Evolutionary conservation across 352 stramenopile species (phyloP).

Genomic region (Elongisporangium undulatum): DNA sequence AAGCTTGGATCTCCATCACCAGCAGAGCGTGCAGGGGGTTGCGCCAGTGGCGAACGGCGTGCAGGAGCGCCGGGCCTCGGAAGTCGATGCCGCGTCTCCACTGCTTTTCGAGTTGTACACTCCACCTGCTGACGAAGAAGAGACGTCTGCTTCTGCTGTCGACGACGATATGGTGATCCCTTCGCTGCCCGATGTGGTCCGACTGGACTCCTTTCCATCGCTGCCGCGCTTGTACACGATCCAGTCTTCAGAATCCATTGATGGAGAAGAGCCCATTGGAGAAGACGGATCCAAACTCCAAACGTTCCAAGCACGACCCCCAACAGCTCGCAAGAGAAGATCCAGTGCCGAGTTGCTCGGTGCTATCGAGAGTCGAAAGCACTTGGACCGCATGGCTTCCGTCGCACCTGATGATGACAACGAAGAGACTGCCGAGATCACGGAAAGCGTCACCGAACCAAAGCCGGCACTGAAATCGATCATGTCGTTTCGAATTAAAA

Average conservation of each 20-base stretch:
- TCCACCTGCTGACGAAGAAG: slow-evolving; percentile 7
- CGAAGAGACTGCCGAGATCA: background rate
- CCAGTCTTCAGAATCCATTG: slow-evolving; percentile 24
- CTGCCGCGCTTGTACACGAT: slow-evolving; percentile 22
- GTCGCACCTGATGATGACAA: slow-evolving; percentile 5
- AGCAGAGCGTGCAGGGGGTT: background rate
- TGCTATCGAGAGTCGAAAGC: slow-evolving; percentile 49
- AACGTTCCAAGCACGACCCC: slow-evolving; percentile 3
- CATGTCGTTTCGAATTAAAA: slow-evolving; percentile 26
- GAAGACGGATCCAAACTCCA: slow-evolving; percentile 2
- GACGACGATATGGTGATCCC: slow-evolving; percentile 12
- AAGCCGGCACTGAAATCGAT: background rate
- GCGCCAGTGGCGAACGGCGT: background rate
- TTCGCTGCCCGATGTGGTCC: slow-evolving; percentile 11
- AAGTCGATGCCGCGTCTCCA: background rate
- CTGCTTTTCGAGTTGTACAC: background rate
- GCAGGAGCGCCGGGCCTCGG: background rate
- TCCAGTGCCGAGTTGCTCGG: slow-evolving; percentile 64
- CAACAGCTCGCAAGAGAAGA: slow-evolving; percentile 30
- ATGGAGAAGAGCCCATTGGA: slow-evolving; percentile 2
- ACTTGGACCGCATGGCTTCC: slow-evolving; percentile 23
- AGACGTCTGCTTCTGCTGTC: slow-evolving; percentile 9
- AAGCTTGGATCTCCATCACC: background rate
- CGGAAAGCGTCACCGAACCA: background rate
- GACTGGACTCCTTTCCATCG: slow-evolving; percentile 1